A percentile compares a stretch with the other conserved stretches of the same genome.
Evolutionary conservation across 2,329 filamentous ascomycete species (phyloP).

Genomic region (Endocalyx cinctus): DNA sequence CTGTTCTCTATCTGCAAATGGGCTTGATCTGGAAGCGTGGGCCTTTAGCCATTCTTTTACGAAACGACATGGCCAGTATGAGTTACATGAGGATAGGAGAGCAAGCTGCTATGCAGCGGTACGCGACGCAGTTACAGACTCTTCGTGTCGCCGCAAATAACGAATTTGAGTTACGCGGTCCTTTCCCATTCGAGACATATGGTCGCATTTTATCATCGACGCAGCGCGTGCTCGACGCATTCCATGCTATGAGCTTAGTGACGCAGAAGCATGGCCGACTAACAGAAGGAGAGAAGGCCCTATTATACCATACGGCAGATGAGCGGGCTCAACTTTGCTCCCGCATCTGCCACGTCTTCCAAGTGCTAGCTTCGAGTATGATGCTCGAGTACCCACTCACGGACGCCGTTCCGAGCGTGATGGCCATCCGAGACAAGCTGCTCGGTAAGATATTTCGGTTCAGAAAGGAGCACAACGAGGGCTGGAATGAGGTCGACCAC

Average conservation of each 20-base stretch:
- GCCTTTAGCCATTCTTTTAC: constrained; percentile 69
- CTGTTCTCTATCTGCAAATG: constrained; percentile 90
- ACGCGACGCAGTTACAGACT: constrained; percentile 67
- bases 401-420: constrained; percentile 80
- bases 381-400: constrained; percentile 93
- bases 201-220: constrained; percentile 74
- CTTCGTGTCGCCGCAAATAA: constrained; percentile 69
- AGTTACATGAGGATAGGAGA: constrained; percentile 86
- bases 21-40: constrained; percentile 95
- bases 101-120: constrained; percentile 81
- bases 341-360: constrained; percentile 82
- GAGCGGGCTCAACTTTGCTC: constrained; percentile 80
- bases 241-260: constrained; percentile 94
- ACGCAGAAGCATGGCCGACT: constrained; percentile 74
- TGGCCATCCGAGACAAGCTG: constrained; percentile 73
- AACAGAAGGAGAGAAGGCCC: constrained; percentile 73
- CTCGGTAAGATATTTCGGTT: constrained; percentile 87
- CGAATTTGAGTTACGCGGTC: constrained; percentile 84
- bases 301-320: constrained; percentile 71
- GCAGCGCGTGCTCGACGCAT: constrained; percentile 81
- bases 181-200: constrained; percentile 74
- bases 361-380: constrained; percentile 85
- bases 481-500: constrained; percentile 30
- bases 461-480: constrained; percentile 58
- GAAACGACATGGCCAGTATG: constrained; percentile 47